A percentile compares a stretch with the other conserved stretches of the same genome.
These are phyloP conservation scores for Mangifera indica DNA, from an alignment of 345 rosid genomes.

Conservation along the genomic window DNA sequence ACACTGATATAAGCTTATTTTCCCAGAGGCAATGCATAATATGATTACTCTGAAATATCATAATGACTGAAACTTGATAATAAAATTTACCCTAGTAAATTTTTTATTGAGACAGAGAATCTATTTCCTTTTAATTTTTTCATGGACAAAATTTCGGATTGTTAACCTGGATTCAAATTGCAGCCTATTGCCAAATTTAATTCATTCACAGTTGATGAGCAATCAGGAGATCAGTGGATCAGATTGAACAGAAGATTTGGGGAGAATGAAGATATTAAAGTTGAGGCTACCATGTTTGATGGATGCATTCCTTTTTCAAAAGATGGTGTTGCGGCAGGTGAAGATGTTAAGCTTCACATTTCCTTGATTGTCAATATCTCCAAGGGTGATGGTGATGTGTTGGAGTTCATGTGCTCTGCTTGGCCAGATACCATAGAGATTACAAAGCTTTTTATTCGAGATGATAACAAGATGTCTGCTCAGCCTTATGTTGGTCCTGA, in stretches of 20 bases:
- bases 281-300: constrained; percentile 89
- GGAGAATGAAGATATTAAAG: constrained; percentile 63
- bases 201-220: constrained; percentile 58
- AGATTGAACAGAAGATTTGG: constrained; percentile 58
- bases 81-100: not conserved
- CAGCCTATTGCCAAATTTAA: constrained; percentile 52
- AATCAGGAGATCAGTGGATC: constrained; percentile 86
- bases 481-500: constrained; percentile 63
- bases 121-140: not conserved
- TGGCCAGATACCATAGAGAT: constrained; percentile 78
- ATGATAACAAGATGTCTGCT: constrained; percentile 22
- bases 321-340: constrained; percentile 26
- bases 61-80: not conserved
- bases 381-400: constrained; percentile 47
- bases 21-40: not conserved
- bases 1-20: not conserved
- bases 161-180: constrained; percentile 14
- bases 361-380: constrained; percentile 69
- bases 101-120: not conserved
- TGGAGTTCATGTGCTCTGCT: constrained; percentile 80
- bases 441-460: constrained; percentile 49
- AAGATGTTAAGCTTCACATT: constrained; percentile 56
- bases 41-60: not conserved
- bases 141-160: not conserved
- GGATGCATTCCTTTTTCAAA: constrained; percentile 53